Conservation (phyloP, 805 yeast species). For the Nakazawaea ishiwadae region DNA sequence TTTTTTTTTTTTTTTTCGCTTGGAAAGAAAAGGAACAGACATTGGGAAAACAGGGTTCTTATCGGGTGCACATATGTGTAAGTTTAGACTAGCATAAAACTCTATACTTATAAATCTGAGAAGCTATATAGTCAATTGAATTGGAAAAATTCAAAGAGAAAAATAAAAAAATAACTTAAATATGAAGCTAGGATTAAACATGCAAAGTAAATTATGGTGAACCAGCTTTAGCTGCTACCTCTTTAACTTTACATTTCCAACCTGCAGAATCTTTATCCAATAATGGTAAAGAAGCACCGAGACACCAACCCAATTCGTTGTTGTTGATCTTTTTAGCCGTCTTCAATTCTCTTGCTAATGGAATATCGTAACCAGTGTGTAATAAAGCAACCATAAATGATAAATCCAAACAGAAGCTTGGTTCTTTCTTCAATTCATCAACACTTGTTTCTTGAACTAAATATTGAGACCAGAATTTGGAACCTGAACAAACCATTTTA, state of each 20-base stretch:
- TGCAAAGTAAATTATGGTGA: conserved; percentile 1
- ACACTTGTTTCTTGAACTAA: conserved; percentile 66
- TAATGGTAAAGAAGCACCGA: conserved; percentile 94
- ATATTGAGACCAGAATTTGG: conserved; percentile 63
- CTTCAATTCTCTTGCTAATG: conserved; percentile 80
- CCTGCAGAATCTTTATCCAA: conserved; percentile 55
- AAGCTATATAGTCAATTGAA: too few relatives aligned
- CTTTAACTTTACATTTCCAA: conserved; percentile 63
- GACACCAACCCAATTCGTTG: conserved; percentile 97
- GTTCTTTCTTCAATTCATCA: conserved; percentile 65
- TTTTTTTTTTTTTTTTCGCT: too few relatives aligned
- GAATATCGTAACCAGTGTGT: conserved; percentile 96
- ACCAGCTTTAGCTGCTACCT: conserved; percentile 12
- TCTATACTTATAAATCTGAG: too few relatives aligned
- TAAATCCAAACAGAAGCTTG: conserved; percentile 92
- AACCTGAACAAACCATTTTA: conserved; percentile 81
- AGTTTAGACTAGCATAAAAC: too few relatives aligned
- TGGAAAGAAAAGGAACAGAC: too few relatives aligned
- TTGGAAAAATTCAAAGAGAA: too few relatives aligned
- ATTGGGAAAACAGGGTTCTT: too few relatives aligned
- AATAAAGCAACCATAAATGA: conserved; percentile 85
- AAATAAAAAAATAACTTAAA: too few relatives aligned
- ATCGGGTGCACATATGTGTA: too few relatives aligned
- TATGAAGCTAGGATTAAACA: too few relatives aligned
- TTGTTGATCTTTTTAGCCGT: conserved; percentile 87